These are phyloP conservation scores for Leptographium flavum DNA, from an alignment of 2,329 filamentous ascomycete species.

Conservation along the genomic window DNA sequence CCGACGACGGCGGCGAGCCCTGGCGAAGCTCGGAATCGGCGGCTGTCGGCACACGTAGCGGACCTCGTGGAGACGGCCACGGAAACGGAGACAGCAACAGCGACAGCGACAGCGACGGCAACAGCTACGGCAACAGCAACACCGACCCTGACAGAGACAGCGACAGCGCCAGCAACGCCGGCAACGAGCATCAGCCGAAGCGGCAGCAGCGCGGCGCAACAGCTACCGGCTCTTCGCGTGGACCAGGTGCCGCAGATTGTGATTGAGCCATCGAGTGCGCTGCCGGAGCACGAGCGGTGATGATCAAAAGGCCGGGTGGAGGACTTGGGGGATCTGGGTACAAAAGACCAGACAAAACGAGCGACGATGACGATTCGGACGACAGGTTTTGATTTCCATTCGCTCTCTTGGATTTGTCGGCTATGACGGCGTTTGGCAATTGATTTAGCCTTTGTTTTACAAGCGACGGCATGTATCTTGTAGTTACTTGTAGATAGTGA, in stretches of 20 bases:
- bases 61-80: conserved; percentile 13
- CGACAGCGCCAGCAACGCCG: too few relatives aligned
- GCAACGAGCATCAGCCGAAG: background rate
- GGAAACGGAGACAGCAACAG: background rate
- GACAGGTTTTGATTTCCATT: background rate
- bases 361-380: background rate
- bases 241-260: conserved; percentile 40
- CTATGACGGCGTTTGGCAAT: background rate
- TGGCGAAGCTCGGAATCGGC: conserved; percentile 15
- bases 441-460: background rate
- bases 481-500: too few relatives aligned
- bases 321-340: background rate
- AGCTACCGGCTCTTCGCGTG: conserved; percentile 38
- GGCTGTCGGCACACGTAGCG: conserved; percentile 19
- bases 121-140: background rate
- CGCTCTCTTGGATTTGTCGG: background rate
- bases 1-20: conserved; percentile 20
- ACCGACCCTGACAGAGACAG: too few relatives aligned
- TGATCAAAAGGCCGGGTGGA: background rate
- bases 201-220: conserved; percentile 26
- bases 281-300: conserved; percentile 11
- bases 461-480: background rate
- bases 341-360: background rate
- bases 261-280: conserved; percentile 36
- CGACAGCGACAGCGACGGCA: background rate